Evolutionary conservation across 257 asterid species (phyloP), one percentile per base, ranked within the genome.

Genomic region (Capsicum pubescens): DNA sequence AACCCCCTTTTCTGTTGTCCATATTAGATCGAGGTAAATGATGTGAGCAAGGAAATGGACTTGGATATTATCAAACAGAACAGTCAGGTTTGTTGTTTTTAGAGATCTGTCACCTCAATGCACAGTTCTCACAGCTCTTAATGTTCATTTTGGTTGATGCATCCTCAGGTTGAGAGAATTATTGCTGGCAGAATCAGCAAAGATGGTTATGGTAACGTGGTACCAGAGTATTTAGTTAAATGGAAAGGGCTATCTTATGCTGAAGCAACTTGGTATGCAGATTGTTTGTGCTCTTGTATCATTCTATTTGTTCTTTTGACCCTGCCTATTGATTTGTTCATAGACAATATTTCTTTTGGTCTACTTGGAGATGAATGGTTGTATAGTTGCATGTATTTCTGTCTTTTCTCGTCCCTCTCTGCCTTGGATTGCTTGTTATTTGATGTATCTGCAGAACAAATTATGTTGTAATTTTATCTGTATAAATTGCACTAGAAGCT

Each of bases 31-130:
- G 99, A 97, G 91, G 97, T 94, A 79, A 94, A 97, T 93, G 99
- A 97, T 87, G 99, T 97, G 84, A 93, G 97, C 94, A 97, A 95
- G 94, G 99, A 97, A 92, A 97, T 97, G 99, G 99, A 97, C 88
- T 88, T 97, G 94, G 99, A 97, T 89, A 97, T 97, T 83, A 95
- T 97, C 87, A 95, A 94, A 87, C 97, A 90, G 85, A 97, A 97
- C 88, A 92, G 95, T 81, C 99, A 90, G 99, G 99, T 94, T 56
- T 86, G 87, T 39, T 64, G 83, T 82, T 69, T 39, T 5, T 48
- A 70, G 76, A 81, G 69, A 82, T 66, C 77, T 57, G 60, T 82
- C 61, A 21, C 77, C 76, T 61, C 58, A 81, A 50, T 81, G 77
- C 59, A 12, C 54, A 14, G 74, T 59, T 54, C 83, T 67, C 9